Conservation (phyloP, 306 rosid genomes). For the Lablab purpureus region DNA sequence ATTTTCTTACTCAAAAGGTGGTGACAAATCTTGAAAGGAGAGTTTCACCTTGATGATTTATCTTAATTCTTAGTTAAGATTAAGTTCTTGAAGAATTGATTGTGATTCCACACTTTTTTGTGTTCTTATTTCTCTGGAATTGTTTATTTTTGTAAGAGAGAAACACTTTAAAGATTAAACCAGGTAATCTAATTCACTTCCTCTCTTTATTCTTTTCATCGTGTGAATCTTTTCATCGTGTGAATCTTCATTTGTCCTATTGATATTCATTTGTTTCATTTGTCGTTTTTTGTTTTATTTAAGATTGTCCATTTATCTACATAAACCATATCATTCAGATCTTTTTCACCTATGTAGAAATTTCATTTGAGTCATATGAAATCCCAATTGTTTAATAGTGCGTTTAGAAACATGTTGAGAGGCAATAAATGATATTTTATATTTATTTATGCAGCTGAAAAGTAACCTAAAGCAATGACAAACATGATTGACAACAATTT, state of each 20-base stretch:
- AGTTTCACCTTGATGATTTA: not conserved
- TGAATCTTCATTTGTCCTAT: not conserved
- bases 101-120: not conserved
- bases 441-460: constrained; percentile 46
- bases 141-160: not conserved
- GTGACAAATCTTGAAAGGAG: not conserved
- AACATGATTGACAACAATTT: constrained; percentile 29
- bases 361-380: not conserved
- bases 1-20: not conserved
- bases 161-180: constrained; percentile 14
- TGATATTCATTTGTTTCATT: not conserved
- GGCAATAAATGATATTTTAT: not conserved
- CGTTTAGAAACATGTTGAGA: too few relatives aligned
- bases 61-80: not conserved
- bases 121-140: not conserved
- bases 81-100: not conserved
- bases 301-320: not conserved
- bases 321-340: not conserved
- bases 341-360: not conserved
- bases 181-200: constrained; percentile 43
- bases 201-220: not conserved
- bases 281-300: constrained; percentile 2
- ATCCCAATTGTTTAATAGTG: not conserved
- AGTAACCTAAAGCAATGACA: constrained; percentile 47
- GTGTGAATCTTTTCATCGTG: not conserved